Percentiles rank a stretch among this genome's conserved stretches.
phyloP scores from a whole-genome alignment of 1,284 basidiomycete species.

The Cryptococcus amylolentus region DNA sequence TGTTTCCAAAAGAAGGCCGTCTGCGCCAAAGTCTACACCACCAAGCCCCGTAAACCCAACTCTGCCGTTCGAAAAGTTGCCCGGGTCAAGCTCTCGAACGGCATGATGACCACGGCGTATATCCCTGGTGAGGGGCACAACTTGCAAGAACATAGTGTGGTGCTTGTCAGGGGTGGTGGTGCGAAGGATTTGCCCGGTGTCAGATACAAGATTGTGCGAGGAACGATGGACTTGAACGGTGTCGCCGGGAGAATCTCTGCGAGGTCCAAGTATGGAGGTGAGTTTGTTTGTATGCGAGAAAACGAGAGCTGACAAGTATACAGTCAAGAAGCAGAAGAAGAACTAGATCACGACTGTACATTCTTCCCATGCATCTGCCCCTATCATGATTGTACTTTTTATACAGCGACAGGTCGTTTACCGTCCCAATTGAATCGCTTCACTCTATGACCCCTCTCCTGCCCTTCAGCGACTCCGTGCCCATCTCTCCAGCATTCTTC shows the following conservation, averaged over 20 bases:
- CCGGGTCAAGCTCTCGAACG: conserved; percentile 85
- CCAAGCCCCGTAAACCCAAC: conserved; percentile 97
- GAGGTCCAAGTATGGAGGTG: conserved; percentile 92
- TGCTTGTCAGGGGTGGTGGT: conserved; percentile 87
- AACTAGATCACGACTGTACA: conserved; percentile 19
- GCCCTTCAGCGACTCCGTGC: conserved; percentile 23
- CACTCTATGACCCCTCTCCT: conserved; percentile 30
- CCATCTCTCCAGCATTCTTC: conserved; percentile 40
- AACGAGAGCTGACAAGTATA: not conserved
- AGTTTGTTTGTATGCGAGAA: conserved; percentile 37
- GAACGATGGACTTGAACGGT: conserved; percentile 84
- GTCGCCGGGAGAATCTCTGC: conserved; percentile 78
- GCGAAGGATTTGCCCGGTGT: conserved; percentile 97
- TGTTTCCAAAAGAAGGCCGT: conserved; percentile 88
- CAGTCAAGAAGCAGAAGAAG: conserved; percentile 78
- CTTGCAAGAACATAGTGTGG: conserved; percentile 95
- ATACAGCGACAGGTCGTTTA: conserved; percentile 5
- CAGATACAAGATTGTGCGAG: conserved; percentile 90
- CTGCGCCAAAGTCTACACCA: conserved; percentile 74
- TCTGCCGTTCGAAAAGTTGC: conserved; percentile 97
- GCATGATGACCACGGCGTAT: conserved; percentile 86
- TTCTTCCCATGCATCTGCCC: conserved; percentile 3
- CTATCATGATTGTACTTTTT: not conserved
- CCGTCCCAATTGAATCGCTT: conserved; percentile 22
- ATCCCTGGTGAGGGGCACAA: conserved; percentile 98